Conservation (phyloP, 2,329 filamentous ascomycete genomes). For the Apiospora hydei region DNA sequence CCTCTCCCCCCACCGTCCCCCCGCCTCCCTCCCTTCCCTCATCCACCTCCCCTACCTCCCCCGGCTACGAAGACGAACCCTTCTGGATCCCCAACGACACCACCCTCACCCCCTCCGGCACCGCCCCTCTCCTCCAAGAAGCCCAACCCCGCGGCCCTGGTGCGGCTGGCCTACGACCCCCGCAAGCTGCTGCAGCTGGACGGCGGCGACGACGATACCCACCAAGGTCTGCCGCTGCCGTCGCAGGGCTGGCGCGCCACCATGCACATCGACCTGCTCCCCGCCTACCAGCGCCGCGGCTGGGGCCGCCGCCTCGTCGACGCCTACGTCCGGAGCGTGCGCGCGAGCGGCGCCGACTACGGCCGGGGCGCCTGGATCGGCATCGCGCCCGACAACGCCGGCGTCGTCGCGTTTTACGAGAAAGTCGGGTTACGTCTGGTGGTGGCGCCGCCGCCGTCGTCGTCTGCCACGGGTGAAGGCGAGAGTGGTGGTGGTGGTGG, state of each 20-base stretch:
- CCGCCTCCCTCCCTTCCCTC: background rate
- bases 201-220: slow-evolving; percentile 28
- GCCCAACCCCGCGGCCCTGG: slow-evolving; percentile 46
- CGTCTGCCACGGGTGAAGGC: background rate
- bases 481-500: slow-evolving; percentile 22
- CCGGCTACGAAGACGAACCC: slow-evolving; percentile 41
- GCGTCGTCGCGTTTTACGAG: slow-evolving; percentile 58
- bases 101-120: slow-evolving; percentile 28
- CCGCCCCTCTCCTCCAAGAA: slow-evolving; percentile 25
- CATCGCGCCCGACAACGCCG: slow-evolving; percentile 53
- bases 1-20: slow-evolving; percentile 39
- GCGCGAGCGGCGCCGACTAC: slow-evolving; percentile 34
- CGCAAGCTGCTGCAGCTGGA: slow-evolving; percentile 47
- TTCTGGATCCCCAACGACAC: slow-evolving; percentile 34
- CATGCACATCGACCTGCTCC: slow-evolving; percentile 59
- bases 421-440: slow-evolving; percentile 52
- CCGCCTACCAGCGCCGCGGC: slow-evolving; percentile 49
- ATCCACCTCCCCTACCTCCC: background rate
- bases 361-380: slow-evolving; percentile 53
- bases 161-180: slow-evolving; percentile 51
- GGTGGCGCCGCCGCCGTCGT: slow-evolving; percentile 33
- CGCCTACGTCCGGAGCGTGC: slow-evolving; percentile 49
- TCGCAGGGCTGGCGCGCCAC: slow-evolving; percentile 48
- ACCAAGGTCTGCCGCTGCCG: background rate
- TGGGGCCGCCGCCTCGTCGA: slow-evolving; percentile 54